These are phyloP conservation scores for Annulohypoxylon maeteangense DNA, from an alignment of 495 filamentous ascomycete genomes.

Conservation along the genomic window DNA sequence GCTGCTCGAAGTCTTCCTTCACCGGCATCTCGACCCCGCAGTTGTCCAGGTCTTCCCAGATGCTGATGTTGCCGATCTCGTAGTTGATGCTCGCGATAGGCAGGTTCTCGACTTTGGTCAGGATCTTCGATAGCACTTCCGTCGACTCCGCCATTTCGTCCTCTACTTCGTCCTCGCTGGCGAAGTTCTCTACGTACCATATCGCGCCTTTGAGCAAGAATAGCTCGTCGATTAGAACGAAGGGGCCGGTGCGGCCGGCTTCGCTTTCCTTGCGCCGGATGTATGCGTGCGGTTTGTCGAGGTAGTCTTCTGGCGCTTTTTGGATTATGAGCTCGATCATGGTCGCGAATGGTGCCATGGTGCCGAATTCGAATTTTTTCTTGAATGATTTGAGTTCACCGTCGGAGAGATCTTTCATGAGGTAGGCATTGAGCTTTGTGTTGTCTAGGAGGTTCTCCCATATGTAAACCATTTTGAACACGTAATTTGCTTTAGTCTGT, in stretches of 20 bases:
- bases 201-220: slow-evolving; percentile 8
- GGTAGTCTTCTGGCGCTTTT: slow-evolving; percentile 28
- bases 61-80: slow-evolving; percentile 25
- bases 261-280: slow-evolving; percentile 32
- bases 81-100: slow-evolving; percentile 32
- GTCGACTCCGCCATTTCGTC: slow-evolving; percentile 16
- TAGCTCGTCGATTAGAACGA: slow-evolving; percentile 33
- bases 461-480: slow-evolving; percentile 42
- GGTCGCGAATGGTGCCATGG: slow-evolving; percentile 18
- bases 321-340: slow-evolving; percentile 32
- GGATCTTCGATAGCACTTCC: slow-evolving; percentile 31
- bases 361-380: slow-evolving; percentile 32
- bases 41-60: slow-evolving; percentile 31
- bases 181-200: slow-evolving; percentile 31
- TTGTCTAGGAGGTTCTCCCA: background rate
- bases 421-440: slow-evolving; percentile 29
- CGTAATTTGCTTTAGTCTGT: background rate
- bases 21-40: slow-evolving; percentile 19
- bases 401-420: slow-evolving; percentile 26
- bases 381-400: slow-evolving; percentile 28
- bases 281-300: slow-evolving; percentile 23
- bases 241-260: slow-evolving; percentile 21
- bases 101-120: slow-evolving; percentile 25
- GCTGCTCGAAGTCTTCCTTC: slow-evolving; percentile 16
- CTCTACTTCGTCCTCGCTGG: slow-evolving; percentile 14